Base-by-base conservation (phyloP, 208 protist species). In the Leishmania aethiopica region DNA sequence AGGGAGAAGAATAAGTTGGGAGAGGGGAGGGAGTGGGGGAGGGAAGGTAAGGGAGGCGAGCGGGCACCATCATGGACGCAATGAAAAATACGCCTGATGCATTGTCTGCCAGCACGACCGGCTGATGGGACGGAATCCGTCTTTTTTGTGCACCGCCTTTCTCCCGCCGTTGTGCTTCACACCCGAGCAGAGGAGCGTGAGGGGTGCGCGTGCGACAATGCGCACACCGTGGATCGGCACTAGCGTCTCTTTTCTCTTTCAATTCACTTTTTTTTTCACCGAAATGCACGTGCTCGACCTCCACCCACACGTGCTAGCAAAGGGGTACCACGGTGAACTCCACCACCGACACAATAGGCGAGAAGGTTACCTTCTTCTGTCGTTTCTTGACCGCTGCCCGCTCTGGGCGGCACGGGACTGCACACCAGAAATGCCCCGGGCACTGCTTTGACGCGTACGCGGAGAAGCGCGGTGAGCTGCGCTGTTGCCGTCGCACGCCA, bases 321-420 rank as follows among this genome's bases (percentile, higher is more conserved):
- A 17, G 4, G 32, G 73, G 28, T 15, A 47, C 71, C 6, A 77
- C 82, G 0, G 82, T 77, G 53, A 86, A 86, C 74, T 86, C 82
- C 15, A 86, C 74, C 37, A 86, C 78, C 2, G 82, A 69, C 17
- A 86, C 82, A 7, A 86, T 40, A 2, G 82, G 78, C 28, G 82
- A 86, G 49, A 86, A 86, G 47, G 82, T 82, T 19, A 86, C 82
- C 42, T 71, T 72, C 55, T 86, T 86, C 45, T 53, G 64, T 40
- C 73, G 77, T 28, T 79, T 86, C 35, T 76, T 75, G 25, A 77
- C 55, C 62, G 59, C 32, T 22, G 75, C 66, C 37, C 80, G 75
- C 53, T 86, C 82, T 13, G 82, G 78, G 19, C 78, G 82, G 49
- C 78, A 82, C 17, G 82, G 78, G 55, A 82, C 82, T 49, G 78